Evolutionary conservation across 805 yeast genomes (phyloP).

Genomic region (Saccharomycopsis schoenii): DNA sequence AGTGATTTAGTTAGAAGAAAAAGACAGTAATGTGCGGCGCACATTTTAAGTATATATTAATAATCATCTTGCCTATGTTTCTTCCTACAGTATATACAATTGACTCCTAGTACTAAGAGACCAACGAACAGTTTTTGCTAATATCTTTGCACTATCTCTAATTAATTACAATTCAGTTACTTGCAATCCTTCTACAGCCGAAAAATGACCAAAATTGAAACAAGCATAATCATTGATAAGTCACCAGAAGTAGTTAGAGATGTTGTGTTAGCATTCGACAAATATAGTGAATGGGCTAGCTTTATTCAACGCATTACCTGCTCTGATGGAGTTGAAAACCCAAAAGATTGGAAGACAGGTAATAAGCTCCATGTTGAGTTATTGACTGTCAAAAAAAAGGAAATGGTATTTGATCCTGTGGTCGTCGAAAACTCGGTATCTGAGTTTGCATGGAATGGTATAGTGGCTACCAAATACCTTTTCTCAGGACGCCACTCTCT

Average conservation of each 20-base stretch:
- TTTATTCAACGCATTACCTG: neutral
- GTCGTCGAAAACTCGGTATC: neutral
- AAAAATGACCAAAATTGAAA: neutral
- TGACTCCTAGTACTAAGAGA: neutral
- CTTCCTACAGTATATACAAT: neutral
- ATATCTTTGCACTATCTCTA: neutral
- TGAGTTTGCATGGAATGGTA: neutral
- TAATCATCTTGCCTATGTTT: neutral
- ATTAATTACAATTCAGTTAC: neutral
- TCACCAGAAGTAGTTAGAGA: neutral
- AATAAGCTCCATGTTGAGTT: neutral
- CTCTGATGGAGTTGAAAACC: neutral
- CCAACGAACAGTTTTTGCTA: neutral
- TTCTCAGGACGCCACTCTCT: neutral
- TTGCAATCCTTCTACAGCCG: neutral
- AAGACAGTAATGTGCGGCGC: neutral
- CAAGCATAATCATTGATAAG: neutral
- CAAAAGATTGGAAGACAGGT: neutral
- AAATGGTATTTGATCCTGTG: neutral
- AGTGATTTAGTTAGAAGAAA: neutral
- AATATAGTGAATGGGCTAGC: neutral
- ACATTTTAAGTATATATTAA: no score
- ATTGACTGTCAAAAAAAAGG: neutral
- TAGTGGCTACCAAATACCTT: neutral
- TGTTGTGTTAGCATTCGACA: neutral